phyloP scores from a whole-genome alignment of 1,139 yeast species.

The Debaryomyces sp. region DNA sequence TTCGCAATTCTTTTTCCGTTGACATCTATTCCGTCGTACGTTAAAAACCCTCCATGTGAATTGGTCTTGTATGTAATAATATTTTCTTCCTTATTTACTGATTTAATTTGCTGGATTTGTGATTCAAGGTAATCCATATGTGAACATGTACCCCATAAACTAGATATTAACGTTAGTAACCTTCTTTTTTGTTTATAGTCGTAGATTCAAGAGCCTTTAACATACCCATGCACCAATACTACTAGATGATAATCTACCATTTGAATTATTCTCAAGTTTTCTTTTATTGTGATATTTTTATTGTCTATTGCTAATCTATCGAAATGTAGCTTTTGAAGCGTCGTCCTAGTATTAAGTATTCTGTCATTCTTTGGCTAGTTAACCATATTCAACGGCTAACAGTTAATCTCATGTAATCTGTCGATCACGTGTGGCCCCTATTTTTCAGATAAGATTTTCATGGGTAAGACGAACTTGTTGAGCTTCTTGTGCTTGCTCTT shows the following conservation, averaged over 20 bases:
- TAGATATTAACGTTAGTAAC: conserved; percentile 19
- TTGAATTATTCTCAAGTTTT: background rate
- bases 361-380: background rate
- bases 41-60: conserved; percentile 66
- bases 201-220: conserved; percentile 10
- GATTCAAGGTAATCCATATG: conserved; percentile 64
- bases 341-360: background rate
- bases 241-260: conserved; percentile 55
- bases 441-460: background rate
- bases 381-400: background rate
- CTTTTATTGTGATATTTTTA: background rate
- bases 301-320: background rate
- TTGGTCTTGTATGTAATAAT: conserved; percentile 59
- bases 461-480: background rate
- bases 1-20: conserved; percentile 77
- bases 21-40: conserved; percentile 85
- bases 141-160: conserved; percentile 74
- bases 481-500: background rate
- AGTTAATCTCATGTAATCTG: background rate
- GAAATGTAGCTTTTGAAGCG: background rate
- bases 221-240: conserved; percentile 74
- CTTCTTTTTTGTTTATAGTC: background rate
- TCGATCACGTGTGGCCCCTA: background rate
- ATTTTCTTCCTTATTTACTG: conserved; percentile 24
- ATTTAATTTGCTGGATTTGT: conserved; percentile 30